Conservation (phyloP, 2,329 filamentous ascomycete species). For the Sporothrix pseudoabietina region DNA sequence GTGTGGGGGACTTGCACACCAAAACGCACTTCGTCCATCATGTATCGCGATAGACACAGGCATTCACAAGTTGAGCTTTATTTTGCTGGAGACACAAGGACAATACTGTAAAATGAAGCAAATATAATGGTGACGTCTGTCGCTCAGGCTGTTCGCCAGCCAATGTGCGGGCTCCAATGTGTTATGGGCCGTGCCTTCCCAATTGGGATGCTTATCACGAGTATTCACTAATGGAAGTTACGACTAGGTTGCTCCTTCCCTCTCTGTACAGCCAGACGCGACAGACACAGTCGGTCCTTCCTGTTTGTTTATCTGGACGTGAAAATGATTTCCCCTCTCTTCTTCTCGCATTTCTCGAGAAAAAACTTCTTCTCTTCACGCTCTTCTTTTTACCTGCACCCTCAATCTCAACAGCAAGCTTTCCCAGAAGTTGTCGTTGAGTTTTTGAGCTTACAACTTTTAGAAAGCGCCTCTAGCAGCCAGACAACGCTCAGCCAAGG, state of each 20-base stretch:
- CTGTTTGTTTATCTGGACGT: not conserved
- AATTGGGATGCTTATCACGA: not conserved
- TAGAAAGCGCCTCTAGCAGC: not conserved
- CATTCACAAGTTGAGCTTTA: not conserved
- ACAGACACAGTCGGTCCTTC: not conserved
- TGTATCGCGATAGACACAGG: not conserved
- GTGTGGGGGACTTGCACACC: not conserved
- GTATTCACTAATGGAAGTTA: slow-evolving; percentile 1
- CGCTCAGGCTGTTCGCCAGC: not conserved
- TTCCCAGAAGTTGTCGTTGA: not conserved
- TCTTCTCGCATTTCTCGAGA: not conserved
- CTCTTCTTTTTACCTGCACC: not conserved
- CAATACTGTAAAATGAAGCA: not conserved
- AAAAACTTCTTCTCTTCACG: not conserved
- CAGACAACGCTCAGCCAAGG: not conserved
- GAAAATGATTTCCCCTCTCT: not conserved
- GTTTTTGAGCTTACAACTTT: not conserved
- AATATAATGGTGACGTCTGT: not conserved
- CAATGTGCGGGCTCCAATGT: not conserved
- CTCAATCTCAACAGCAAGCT: not conserved
- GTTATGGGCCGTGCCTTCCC: not conserved
- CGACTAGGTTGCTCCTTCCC: slow-evolving; percentile 9
- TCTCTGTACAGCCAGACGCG: not conserved
- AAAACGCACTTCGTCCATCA: not conserved
- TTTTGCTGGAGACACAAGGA: not conserved